A percentile compares a stretch with the other conserved stretches of the same genome.
Conservation (phyloP, 2,329 filamentous ascomycete genomes). For the Fusarium mangiferae region DNA sequence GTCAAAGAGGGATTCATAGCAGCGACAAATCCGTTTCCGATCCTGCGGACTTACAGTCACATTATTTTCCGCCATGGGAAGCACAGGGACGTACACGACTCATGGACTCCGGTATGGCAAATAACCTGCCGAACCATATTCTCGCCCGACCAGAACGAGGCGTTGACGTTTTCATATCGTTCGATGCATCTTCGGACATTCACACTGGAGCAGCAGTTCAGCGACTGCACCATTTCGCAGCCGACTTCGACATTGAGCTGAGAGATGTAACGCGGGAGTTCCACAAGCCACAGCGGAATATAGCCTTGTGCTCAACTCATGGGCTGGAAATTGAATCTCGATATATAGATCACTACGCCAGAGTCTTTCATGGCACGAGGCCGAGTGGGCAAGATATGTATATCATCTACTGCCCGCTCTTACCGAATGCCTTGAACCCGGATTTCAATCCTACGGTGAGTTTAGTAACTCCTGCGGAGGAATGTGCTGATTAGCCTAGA, state of each 20-base stretch:
- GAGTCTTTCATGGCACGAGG: slow-evolving; percentile 25
- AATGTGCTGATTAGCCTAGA: background rate
- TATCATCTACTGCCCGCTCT: slow-evolving; percentile 33
- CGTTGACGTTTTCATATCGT: slow-evolving; percentile 29
- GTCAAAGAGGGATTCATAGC: rapidly evolving
- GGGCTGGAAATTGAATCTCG: background rate
- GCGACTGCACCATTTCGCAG: slow-evolving; percentile 33
- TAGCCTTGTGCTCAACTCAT: rapidly evolving
- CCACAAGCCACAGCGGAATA: rapidly evolving
- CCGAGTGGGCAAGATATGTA: slow-evolving; percentile 17
- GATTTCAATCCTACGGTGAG: slow-evolving; percentile 32
- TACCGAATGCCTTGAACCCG: slow-evolving; percentile 16
- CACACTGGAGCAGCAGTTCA: slow-evolving; percentile 29
- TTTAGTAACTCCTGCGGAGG: rapidly evolving
- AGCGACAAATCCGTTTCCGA: rapidly evolving
- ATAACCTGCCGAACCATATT: slow-evolving; percentile 37
- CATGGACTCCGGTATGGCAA: slow-evolving; percentile 40
- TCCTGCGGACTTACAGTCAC: rapidly evolving
- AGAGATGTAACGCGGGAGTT: background rate
- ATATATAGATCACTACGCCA: slow-evolving; percentile 15
- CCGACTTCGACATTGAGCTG: slow-evolving; percentile 27
- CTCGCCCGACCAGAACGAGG: slow-evolving; percentile 26
- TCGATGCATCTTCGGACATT: slow-evolving; percentile 37
- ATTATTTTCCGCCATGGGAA: slow-evolving; percentile 14
- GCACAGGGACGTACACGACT: slow-evolving; percentile 32